phyloP scores from a whole-genome alignment of 2,329 filamentous ascomycete species.

The Fusarium graminum region DNA sequence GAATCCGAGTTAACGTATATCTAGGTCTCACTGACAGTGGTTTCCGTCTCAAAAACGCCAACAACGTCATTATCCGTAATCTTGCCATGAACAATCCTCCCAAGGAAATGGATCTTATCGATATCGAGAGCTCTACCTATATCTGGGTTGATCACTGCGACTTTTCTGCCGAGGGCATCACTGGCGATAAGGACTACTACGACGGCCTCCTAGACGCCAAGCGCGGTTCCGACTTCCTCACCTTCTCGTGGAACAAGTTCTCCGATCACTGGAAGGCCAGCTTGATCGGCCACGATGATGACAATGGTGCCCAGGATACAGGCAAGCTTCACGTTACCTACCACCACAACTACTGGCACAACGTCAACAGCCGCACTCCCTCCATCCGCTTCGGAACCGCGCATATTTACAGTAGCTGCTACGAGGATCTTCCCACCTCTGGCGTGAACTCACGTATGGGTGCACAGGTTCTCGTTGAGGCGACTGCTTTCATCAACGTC shows the following conservation, averaged over 20 bases:
- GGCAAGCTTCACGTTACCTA: conserved; percentile 69
- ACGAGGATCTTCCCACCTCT: conserved; percentile 57
- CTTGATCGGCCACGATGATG: conserved; percentile 69
- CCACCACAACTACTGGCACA: conserved; percentile 67
- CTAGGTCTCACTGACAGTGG: conserved; percentile 54
- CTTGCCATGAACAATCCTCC: conserved; percentile 61
- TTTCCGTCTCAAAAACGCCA: conserved; percentile 59
- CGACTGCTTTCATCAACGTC: conserved; percentile 61
- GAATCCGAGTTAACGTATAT: background rate
- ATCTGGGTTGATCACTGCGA: conserved; percentile 71
- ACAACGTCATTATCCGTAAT: conserved; percentile 67
- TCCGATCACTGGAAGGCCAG: conserved; percentile 70
- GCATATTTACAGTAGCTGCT: conserved; percentile 69
- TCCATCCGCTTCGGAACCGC: conserved; percentile 69
- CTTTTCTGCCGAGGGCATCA: conserved; percentile 61
- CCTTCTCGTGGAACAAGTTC: conserved; percentile 49
- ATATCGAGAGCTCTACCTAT: conserved; percentile 58
- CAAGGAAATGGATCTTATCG: conserved; percentile 61
- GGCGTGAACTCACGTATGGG: conserved; percentile 67
- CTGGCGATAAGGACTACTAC: conserved; percentile 71
- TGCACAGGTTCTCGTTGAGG: conserved; percentile 66
- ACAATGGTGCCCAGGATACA: conserved; percentile 62
- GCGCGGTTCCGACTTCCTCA: conserved; percentile 68
- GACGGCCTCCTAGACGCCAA: conserved; percentile 71
- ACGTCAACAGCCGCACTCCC: conserved; percentile 65